Evolutionary conservation across 352 stramenopile species (phyloP), one percentile per base, ranked within the genome.

Genomic region (Nothophytophthora sp.): DNA sequence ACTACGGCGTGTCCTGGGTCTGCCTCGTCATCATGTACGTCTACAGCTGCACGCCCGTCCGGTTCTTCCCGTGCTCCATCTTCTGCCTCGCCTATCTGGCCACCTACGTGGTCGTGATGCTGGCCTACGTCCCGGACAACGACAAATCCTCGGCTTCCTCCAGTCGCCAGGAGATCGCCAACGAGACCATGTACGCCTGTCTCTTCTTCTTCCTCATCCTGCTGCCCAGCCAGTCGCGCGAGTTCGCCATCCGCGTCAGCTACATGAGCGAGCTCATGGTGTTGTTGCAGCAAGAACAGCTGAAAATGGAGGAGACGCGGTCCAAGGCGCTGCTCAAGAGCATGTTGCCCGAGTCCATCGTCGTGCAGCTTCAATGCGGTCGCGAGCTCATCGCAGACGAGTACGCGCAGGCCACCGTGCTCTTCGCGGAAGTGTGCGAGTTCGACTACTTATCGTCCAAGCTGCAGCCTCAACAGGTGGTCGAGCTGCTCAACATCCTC

Each of bases 211-310:
- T 90, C 29, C 55, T 90, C n/a, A 95, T 92, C 38, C 39, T 91
- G 27, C 46, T 92, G 12, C 77, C 78, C 6, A 90, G 78, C 43
- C 81, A 92, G 41, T 84, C 77, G 13, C 76, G 84, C 23, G 84
- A 94, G 53, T 89, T 90, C 33, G 81, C 82, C 13, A 90, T 92
- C 46, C 81, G 81, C 8, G 76, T 89, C 35, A 89, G 77, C 50
- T 92, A 90, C 52, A 94, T 94, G 76, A 94, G 81, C 43, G 79
- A 94, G 39, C 60, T 90, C 6, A 88, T 92, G 76, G 81, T 94
- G 25, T 49, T 94, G 29, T 54, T 87, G n/a, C 76, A 92, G 46
- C 76, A 91, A 24, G 74, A 88, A 52, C 81, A 91, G 54, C 70
- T 92, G 28, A 85, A 87, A 35, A 82, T 90, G 67, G 81, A 92